These are phyloP conservation scores for Lasiosphaeris hirsuta DNA, from an alignment of 495 filamentous ascomycete species.

Conservation along the genomic window DNA sequence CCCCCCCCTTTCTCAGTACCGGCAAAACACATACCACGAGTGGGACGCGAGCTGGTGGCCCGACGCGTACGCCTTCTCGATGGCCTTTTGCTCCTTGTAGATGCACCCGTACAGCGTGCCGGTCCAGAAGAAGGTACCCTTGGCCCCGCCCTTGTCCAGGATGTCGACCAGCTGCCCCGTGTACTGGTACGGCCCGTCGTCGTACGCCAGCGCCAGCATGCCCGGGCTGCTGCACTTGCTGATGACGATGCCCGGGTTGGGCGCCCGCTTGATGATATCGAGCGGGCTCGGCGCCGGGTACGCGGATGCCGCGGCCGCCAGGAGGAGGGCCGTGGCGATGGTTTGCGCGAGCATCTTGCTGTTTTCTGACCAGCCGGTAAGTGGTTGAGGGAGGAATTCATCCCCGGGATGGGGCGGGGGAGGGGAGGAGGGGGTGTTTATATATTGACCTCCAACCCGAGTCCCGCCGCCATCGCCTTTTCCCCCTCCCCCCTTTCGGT, in stretches of 20 bases:
- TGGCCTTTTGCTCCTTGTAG: slow-evolving; percentile 45
- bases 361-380: too few species aligned
- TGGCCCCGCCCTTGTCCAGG: slow-evolving; percentile 58
- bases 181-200: slow-evolving; percentile 71
- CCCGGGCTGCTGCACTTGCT: slow-evolving; percentile 40
- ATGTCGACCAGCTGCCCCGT: slow-evolving; percentile 63
- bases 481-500: too few species aligned
- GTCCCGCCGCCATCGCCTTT: too few species aligned
- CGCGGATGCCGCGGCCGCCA: slow-evolving; percentile 27
- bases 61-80: slow-evolving; percentile 47
- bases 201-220: slow-evolving; percentile 57
- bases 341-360: slow-evolving; percentile 30
- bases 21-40: slow-evolving; percentile 38
- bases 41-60: slow-evolving; percentile 53
- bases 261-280: slow-evolving; percentile 35
- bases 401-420: too few species aligned
- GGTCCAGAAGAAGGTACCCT: slow-evolving; percentile 55
- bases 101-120: slow-evolving; percentile 58
- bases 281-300: slow-evolving; percentile 33
- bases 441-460: too few species aligned
- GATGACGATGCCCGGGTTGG: slow-evolving; percentile 39
- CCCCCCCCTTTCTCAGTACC: too few species aligned
- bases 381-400: too few species aligned
- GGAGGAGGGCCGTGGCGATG: slow-evolving; percentile 26
- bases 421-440: too few species aligned